Evolutionary conservation across 495 filamentous ascomycete genomes (phyloP).

Genomic region (Talaromyces liani): DNA sequence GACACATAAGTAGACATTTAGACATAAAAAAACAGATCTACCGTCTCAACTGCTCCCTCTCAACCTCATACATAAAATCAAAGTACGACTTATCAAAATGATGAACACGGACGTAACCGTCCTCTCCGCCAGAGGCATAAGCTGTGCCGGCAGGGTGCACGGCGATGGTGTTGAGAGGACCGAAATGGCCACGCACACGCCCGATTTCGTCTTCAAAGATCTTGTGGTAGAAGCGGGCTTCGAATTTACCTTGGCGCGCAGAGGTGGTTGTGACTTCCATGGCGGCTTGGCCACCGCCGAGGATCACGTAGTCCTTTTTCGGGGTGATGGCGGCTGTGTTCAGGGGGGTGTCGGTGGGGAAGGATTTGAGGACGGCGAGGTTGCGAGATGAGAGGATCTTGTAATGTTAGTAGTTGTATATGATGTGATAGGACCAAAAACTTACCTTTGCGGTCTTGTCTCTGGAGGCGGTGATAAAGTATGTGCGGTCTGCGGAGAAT

Average conservation of each 20-base stretch:
- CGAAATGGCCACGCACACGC: conserved; percentile 92
- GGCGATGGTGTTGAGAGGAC: conserved; percentile 83
- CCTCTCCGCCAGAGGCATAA: conserved; percentile 92
- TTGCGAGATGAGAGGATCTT: conserved; percentile 73
- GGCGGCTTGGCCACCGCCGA: conserved; percentile 94
- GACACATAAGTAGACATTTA: conserved; percentile 32
- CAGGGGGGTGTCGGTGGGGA: conserved; percentile 86
- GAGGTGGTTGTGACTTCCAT: conserved; percentile 99
- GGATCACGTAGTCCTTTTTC: conserved; percentile 93
- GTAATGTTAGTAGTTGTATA: not conserved
- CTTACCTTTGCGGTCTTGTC: conserved; percentile 91
- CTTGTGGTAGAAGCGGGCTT: conserved; percentile 98
- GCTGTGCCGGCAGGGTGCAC: conserved; percentile 83
- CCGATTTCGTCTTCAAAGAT: conserved; percentile 98
- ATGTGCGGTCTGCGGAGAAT: conserved; percentile 87
- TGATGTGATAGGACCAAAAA: not conserved
- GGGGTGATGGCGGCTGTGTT: conserved; percentile 90
- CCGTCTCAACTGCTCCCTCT: conserved; percentile 55
- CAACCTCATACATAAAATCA: conserved; percentile 97
- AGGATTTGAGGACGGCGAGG: conserved; percentile 89
- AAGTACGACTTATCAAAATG: conserved; percentile 98
- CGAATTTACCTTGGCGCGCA: conserved; percentile 93
- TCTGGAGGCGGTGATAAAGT: conserved; percentile 96
- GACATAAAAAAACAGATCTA: too few species aligned
- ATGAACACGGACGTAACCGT: conserved; percentile 97